Evolutionary conservation across 192 early-diverging fungal species (phyloP).

Genomic region (Gonapodya sp.): DNA sequence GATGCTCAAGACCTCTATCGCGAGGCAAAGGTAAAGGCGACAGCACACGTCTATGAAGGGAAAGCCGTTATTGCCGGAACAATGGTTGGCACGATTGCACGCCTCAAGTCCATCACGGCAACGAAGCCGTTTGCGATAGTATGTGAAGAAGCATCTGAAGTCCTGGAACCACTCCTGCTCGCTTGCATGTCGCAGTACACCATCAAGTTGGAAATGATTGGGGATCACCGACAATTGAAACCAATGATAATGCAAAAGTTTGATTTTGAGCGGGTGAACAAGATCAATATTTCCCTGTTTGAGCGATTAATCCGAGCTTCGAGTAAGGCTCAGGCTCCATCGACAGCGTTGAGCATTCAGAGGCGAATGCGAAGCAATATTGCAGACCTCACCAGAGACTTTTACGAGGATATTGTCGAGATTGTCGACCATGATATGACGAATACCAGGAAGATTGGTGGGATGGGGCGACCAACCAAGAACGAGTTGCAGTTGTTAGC

Average conservation of each 20-base stretch:
- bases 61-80: slow-evolving; percentile 30
- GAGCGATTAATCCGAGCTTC: slow-evolving; percentile 25
- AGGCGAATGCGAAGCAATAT: slow-evolving; percentile 25
- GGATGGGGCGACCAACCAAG: slow-evolving; percentile 5
- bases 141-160: slow-evolving; percentile 30
- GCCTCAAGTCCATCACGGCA: slow-evolving; percentile 21
- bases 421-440: slow-evolving; percentile 19
- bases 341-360: slow-evolving; percentile 23
- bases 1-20: slow-evolving; percentile 15
- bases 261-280: slow-evolving; percentile 29
- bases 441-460: slow-evolving; percentile 17
- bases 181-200: slow-evolving; percentile 21
- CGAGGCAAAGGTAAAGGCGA: slow-evolving; percentile 23
- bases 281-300: slow-evolving; percentile 26
- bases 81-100: slow-evolving; percentile 29
- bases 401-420: slow-evolving; percentile 22
- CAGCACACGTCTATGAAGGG: slow-evolving; percentile 26
- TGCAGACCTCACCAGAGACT: slow-evolving; percentile 25
- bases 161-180: slow-evolving; percentile 25
- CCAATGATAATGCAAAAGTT: slow-evolving; percentile 26
- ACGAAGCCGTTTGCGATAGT: slow-evolving; percentile 31
- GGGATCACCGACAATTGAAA: slow-evolving; percentile 26
- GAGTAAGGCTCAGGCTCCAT: slow-evolving; percentile 14
- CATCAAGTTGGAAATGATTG: slow-evolving; percentile 24
- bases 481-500: background rate